Conservation (phyloP, 2,329 filamentous ascomycete species). For the Helicocarpus griseus region DNA sequence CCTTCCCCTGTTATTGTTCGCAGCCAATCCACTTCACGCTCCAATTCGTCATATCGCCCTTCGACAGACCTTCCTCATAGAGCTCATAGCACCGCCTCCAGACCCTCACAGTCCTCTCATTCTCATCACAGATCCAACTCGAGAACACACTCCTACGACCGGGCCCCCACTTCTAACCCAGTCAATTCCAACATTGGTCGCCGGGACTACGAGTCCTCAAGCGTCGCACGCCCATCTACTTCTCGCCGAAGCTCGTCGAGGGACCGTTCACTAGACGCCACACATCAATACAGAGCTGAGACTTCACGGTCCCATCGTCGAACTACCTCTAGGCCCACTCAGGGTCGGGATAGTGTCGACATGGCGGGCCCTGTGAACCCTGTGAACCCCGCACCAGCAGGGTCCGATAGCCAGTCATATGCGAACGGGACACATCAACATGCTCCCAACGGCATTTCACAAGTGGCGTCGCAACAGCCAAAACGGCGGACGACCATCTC, state of each 20-base stretch:
- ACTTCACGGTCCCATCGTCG: slow-evolving; percentile 39
- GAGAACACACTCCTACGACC: slow-evolving; percentile 34
- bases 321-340: slow-evolving; percentile 30
- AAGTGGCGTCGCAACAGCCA: slow-evolving; percentile 32
- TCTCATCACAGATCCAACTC: slow-evolving; percentile 27
- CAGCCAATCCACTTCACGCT: slow-evolving; percentile 40
- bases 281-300: slow-evolving; percentile 43
- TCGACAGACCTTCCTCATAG: slow-evolving; percentile 37
- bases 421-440: slow-evolving; percentile 39
- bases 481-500: slow-evolving; percentile 70
- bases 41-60: slow-evolving; percentile 34
- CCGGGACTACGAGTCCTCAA: slow-evolving; percentile 64
- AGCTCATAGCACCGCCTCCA: slow-evolving; percentile 36
- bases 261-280: slow-evolving; percentile 42
- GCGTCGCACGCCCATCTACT: slow-evolving; percentile 48
- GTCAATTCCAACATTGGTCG: slow-evolving; percentile 47
- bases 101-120: slow-evolving; percentile 30
- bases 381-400: slow-evolving; percentile 30
- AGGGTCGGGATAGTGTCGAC: slow-evolving; percentile 35
- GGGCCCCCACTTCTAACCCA: slow-evolving; percentile 38
- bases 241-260: slow-evolving; percentile 56
- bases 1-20: slow-evolving; percentile 39
- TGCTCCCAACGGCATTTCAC: slow-evolving; percentile 19
- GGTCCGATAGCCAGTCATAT: slow-evolving; percentile 45
- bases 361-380: slow-evolving; percentile 30